phyloP scores from a whole-genome alignment of 495 filamentous ascomycete genomes.

The Penicillium canariense region DNA sequence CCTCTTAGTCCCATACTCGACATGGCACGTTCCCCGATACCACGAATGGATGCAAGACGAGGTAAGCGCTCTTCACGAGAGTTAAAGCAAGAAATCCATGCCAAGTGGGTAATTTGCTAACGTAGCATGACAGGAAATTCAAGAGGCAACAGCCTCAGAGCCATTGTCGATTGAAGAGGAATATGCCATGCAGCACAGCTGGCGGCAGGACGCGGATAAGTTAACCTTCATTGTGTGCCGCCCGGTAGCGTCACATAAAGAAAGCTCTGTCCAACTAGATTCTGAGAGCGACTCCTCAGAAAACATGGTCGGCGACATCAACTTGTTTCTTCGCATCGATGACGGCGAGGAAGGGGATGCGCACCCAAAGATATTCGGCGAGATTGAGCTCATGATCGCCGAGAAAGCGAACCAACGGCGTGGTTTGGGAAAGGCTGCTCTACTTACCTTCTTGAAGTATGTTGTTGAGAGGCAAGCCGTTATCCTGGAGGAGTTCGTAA shows the following conservation, averaged over 20 bases:
- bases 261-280: slow-evolving; percentile 18
- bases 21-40: slow-evolving; percentile 76
- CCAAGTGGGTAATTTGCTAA: no score
- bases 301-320: slow-evolving; percentile 81
- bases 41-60: slow-evolving; percentile 90
- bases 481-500: slow-evolving; percentile 61
- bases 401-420: slow-evolving; percentile 50
- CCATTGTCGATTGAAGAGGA: slow-evolving; percentile 74
- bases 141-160: slow-evolving; percentile 80
- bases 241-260: slow-evolving; percentile 13
- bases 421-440: slow-evolving; percentile 64
- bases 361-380: slow-evolving; percentile 55
- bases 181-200: slow-evolving; percentile 79
- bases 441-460: slow-evolving; percentile 69
- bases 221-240: slow-evolving; percentile 47
- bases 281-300: slow-evolving; percentile 49
- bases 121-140: slow-evolving; percentile 64
- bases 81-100: neutral
- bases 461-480: slow-evolving; percentile 44
- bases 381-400: slow-evolving; percentile 90
- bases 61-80: slow-evolving; percentile 41
- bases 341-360: slow-evolving; percentile 42
- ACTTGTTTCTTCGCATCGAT: slow-evolving; percentile 69
- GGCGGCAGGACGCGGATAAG: slow-evolving; percentile 68
- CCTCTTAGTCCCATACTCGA: slow-evolving; percentile 80